Base-by-base conservation (phyloP, 2,329 filamentous ascomycete species). In the Pseudogymnoascus sp. region DNA sequence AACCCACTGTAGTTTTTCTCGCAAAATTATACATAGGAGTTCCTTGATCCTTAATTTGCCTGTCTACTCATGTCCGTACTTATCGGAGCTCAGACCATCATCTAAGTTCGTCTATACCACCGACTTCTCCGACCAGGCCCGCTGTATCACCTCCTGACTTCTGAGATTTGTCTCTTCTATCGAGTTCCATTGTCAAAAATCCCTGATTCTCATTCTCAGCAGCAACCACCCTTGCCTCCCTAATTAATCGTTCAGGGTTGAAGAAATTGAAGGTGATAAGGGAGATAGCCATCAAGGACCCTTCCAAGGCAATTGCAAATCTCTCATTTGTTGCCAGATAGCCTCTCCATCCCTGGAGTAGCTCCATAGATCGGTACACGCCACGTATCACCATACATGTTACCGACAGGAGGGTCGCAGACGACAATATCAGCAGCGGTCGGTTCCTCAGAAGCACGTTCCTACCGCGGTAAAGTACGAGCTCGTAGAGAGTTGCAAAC, bases 361-460 rank as follows among this genome's bases (percentile, higher is more conserved):
- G 80, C 70, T 82, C 79, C n/a, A 78, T 69, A 8, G 79, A 72
- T 23, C 80, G 72, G 60, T 81, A 78, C 4, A 80, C 65, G 21
- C 70, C 75, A 44, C 79, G 72, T 2, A 79, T 62, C 53, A 81
- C 69, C 66, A 82, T 80, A 31, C 79, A 70, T 0, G 68, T 65
- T 56, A 73, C 76, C 28, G 73, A 71, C 2, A 68, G 62, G 8
- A 42, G n/a, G 38, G 38, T 42, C 16, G 38, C 38, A 8, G 38
- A 42, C 38, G 38, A 42, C 38, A 42, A 21, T 11, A 42, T 42
- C 16, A 42, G 16, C 38, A 42, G 16, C 8, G 38, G 38, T 11
- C 38, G 38, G 8, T 42, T 42, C 16, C 38, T 42, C 4, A 42
- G 8, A 42, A 42, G 38, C 16, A 42, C 38, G 3, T 42, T 11